Percentiles rank a stretch among this genome's conserved stretches.
Evolutionary conservation across 768 basidiomycete species (phyloP).

Genomic region (Lactifluus pinguis): DNA sequence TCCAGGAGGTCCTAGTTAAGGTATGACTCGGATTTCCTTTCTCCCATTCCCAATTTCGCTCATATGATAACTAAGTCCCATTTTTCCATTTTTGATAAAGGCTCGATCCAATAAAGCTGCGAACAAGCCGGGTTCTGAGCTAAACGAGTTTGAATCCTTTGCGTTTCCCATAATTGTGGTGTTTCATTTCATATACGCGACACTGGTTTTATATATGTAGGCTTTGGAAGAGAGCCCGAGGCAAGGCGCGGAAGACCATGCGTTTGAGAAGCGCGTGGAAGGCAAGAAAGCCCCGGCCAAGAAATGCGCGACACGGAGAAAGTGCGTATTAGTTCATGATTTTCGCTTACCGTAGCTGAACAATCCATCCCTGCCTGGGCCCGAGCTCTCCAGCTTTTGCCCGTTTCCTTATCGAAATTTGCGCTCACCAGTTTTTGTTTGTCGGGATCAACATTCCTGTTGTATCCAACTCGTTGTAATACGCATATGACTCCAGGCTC

Average conservation of each 20-base stretch:
- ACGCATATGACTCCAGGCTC: background rate
- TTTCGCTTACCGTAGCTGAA: background rate
- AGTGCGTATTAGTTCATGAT: no score
- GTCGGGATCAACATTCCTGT: background rate
- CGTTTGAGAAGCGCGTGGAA: no score
- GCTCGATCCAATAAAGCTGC: slow-evolving; percentile 86
- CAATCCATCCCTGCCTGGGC: no score
- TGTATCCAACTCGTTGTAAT: background rate
- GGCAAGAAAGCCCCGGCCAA: no score
- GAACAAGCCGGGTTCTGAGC: slow-evolving; percentile 27
- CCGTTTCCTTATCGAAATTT: background rate
- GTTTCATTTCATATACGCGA: no score
- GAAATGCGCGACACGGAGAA: no score
- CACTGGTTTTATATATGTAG: slow-evolving; percentile 29
- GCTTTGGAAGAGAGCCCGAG: slow-evolving; percentile 74
- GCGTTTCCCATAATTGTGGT: no score
- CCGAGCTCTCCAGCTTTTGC: no score
- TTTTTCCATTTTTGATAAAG: slow-evolving; percentile 20
- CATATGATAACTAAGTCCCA: no score
- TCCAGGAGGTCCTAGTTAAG: slow-evolving; percentile 43
- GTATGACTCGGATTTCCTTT: no score
- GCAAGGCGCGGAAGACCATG: slow-evolving; percentile 45
- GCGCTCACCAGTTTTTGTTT: background rate
- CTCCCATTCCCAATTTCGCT: no score
- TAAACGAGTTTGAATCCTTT: no score